These are phyloP conservation scores for Trypanosomatidae sp. DNA, from an alignment of 208 protist species.

Conservation along the genomic window DNA sequence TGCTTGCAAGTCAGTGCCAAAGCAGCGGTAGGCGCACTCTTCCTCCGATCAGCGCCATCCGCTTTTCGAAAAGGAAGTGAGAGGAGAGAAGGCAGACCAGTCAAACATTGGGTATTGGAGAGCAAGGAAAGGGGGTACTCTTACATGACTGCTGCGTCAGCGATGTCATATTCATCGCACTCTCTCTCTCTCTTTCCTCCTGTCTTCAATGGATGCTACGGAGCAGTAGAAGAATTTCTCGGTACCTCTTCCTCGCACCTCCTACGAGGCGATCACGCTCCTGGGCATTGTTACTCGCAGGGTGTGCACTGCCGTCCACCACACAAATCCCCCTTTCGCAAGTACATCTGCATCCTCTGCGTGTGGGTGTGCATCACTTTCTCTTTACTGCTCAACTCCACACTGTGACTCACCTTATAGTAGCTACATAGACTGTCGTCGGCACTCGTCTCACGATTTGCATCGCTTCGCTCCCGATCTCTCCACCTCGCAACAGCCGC, in stretches of 20 bases:
- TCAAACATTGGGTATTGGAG: background rate
- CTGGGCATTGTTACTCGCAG: background rate
- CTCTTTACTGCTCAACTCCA: background rate
- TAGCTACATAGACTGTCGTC: background rate
- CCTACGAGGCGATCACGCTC: background rate
- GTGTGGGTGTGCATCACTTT: background rate
- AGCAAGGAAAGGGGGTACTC: too few relatives aligned
- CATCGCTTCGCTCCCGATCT: background rate
- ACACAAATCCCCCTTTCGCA: too few relatives aligned
- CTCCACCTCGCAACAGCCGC: background rate
- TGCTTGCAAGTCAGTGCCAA: background rate
- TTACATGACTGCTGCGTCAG: background rate
- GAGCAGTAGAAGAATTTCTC: background rate
- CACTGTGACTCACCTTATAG: background rate
- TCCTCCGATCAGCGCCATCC: background rate
- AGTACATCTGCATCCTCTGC: background rate
- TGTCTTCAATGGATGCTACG: background rate
- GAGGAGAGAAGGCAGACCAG: background rate
- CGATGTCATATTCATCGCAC: background rate
- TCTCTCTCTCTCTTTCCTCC: background rate
- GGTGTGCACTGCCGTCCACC: background rate
- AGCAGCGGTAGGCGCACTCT: background rate
- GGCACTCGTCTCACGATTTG: background rate
- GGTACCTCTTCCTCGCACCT: background rate
- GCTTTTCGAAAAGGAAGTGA: background rate